Evolutionary conservation across 148 eudicot genomes (phyloP), one percentile per base, ranked within the genome.

Genomic region (Vaccinium vitisidaea): DNA sequence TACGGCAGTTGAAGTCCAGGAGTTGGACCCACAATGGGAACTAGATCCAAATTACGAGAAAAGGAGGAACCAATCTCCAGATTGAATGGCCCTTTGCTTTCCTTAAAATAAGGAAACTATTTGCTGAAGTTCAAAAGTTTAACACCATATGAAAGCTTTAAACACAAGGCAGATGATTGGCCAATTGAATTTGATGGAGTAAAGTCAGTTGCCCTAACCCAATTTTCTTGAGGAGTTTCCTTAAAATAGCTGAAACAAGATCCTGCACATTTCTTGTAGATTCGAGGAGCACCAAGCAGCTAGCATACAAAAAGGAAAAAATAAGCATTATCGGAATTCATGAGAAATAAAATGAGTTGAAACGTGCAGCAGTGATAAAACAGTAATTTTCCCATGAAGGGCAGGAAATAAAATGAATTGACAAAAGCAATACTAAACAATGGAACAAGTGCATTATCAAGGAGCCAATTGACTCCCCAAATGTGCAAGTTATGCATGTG

Each of bases 151-250:
- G 94, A 93, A 88, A 96, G 86, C 88, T 92, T 87, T 59, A 96
- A 85, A 84, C 97, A 96, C 80, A 94, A 63, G n/a, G 86, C 86
- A 53, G 99, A 91, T 19, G 99, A 94, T 21, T 93, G 99, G 14
- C 99, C 97, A 8, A 96, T 90, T 76, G 88, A 83, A 15, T 82
- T 71, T 74, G 84, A 87, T 36, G 89, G 82, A 30, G 98, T 92
- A 88, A 94, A 96, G 84, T n/a, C 70, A 63, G 70, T 63, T 63
- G 10, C 70, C 13, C 70, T 63, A 63, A 63, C 70, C 70, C 97
- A 94, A 77, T 92, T 93, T 82, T 96, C 98, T 79, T 94, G 94
- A 54, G 88, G 92, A 48, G 54, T 81, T 61, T 94, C 94, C 75
- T 36, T 88, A 67, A 65, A 92, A 81, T 21, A 95, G 84, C 85